Evolutionary conservation across 2,329 filamentous ascomycete genomes (phyloP).

Genomic region (Epichloe festucae): DNA sequence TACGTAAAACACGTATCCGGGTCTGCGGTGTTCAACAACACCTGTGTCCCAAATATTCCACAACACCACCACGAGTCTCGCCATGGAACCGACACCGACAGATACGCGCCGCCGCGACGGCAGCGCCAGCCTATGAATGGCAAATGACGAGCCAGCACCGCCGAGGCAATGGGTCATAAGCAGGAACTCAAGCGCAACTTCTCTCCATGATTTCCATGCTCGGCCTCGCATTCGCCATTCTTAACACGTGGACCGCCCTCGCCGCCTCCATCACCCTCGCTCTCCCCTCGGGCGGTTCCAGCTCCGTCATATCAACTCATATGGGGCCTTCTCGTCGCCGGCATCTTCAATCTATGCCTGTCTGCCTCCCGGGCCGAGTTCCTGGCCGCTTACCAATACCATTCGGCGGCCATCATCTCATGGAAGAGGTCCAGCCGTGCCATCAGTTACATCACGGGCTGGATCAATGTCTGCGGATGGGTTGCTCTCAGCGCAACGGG

Average conservation of each 20-base stretch:
- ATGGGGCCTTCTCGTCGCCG: constrained; percentile 52
- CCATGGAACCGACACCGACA: background rate
- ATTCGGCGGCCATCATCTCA: constrained; percentile 56
- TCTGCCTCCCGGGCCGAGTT: constrained; percentile 61
- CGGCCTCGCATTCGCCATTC: constrained; percentile 31
- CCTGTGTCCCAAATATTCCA: too few relatives aligned
- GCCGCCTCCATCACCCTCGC: constrained; percentile 33
- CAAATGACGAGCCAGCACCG: background rate
- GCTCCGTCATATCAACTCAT: constrained; percentile 40
- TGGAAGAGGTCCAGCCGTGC: constrained; percentile 47
- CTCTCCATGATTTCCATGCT: constrained; percentile 29
- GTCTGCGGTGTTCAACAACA: too few relatives aligned
- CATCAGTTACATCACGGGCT: constrained; percentile 58
- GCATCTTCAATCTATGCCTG: constrained; percentile 57
- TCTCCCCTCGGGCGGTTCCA: constrained; percentile 58
- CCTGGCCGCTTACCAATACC: constrained; percentile 56
- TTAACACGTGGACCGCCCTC: constrained; percentile 38
- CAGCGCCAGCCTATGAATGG: background rate
- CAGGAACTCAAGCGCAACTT: constrained; percentile 38
- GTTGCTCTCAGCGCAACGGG: constrained; percentile 56
- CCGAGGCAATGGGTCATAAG: constrained; percentile 31
- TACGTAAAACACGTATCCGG: too few relatives aligned
- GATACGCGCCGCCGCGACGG: background rate
- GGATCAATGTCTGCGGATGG: constrained; percentile 63
- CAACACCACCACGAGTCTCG: too few relatives aligned